Conservation (phyloP, 2,329 filamentous ascomycete species). For the Phyllosticta paracitricarpa region DNA sequence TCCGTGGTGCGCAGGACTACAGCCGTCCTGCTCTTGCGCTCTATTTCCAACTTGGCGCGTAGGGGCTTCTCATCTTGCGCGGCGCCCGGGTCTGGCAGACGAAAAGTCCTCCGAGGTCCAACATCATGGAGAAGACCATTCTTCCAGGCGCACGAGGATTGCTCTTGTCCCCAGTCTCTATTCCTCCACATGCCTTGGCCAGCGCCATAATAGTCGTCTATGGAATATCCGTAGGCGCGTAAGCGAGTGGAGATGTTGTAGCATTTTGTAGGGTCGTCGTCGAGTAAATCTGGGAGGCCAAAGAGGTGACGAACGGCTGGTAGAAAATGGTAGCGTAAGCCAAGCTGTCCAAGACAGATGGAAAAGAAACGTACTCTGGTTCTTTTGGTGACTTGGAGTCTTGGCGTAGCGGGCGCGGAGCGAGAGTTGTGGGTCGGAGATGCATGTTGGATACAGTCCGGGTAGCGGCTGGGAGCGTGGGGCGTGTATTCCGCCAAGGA, state of each 20-base stretch:
- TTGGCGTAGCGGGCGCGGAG: conserved; percentile 7
- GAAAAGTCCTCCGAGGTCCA: background rate
- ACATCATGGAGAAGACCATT: conserved; percentile 39
- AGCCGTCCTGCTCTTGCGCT: conserved; percentile 22
- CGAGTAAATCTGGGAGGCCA: conserved; percentile 3
- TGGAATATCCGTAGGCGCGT: conserved; percentile 2
- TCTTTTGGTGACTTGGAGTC: background rate
- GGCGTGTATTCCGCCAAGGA: background rate
- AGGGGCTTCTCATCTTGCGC: background rate
- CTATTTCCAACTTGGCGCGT: background rate
- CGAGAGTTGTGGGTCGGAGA: conserved; percentile 3
- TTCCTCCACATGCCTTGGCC: background rate
- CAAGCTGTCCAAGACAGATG: background rate
- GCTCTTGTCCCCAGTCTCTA: conserved; percentile 58
- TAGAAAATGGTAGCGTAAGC: background rate
- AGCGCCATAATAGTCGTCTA: background rate
- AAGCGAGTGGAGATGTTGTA: conserved; percentile 7
- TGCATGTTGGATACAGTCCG: conserved; percentile 1
- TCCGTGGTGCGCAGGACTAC: conserved; percentile 38
- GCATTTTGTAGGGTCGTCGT: conserved; percentile 1
- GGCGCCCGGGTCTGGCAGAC: background rate
- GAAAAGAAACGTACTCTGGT: conserved; percentile 4
- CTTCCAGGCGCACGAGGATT: conserved; percentile 52
- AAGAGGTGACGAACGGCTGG: conserved; percentile 8
- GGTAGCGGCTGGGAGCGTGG: background rate